Evolutionary conservation across 108 stramenopile species (phyloP).

Genomic region (Epipyxis sp.): DNA sequence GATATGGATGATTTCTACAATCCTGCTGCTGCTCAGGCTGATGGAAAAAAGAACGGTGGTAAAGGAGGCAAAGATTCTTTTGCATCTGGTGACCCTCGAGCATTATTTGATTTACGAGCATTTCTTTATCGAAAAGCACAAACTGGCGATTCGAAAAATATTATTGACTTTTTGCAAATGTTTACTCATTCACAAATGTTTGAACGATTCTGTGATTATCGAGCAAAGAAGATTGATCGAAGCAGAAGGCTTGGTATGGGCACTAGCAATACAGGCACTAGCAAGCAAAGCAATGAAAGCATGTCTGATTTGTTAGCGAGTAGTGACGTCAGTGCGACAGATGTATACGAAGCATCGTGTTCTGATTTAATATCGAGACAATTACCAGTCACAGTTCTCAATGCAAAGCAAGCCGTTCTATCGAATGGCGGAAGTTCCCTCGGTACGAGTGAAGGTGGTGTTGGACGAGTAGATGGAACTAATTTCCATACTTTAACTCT

Average conservation of each 20-base stretch:
- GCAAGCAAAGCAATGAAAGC: neutral
- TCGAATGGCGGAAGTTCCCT: neutral
- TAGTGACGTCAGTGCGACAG: neutral
- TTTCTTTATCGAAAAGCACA: neutral
- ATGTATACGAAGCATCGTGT: neutral
- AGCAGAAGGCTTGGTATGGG: neutral
- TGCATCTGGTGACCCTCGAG: neutral
- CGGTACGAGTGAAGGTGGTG: neutral
- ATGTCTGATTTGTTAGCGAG: neutral
- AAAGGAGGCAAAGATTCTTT: neutral
- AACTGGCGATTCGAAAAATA: neutral
- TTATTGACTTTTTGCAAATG: neutral
- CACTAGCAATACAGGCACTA: neutral
- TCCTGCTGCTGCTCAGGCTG: neutral
- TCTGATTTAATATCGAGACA: neutral
- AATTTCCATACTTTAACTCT: neutral
- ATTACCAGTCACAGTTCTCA: neutral
- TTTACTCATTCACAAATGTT: slow-evolving; percentile 4
- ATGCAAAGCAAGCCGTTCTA: neutral
- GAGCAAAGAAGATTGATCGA: neutral
- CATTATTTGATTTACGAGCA: neutral
- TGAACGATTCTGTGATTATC: neutral
- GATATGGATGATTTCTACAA: slow-evolving; percentile 12
- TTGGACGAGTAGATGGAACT: neutral
- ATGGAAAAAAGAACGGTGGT: neutral